Evolutionary conservation across 2,329 filamentous ascomycete genomes (phyloP).

Genomic region (Mariannaea sp.): DNA sequence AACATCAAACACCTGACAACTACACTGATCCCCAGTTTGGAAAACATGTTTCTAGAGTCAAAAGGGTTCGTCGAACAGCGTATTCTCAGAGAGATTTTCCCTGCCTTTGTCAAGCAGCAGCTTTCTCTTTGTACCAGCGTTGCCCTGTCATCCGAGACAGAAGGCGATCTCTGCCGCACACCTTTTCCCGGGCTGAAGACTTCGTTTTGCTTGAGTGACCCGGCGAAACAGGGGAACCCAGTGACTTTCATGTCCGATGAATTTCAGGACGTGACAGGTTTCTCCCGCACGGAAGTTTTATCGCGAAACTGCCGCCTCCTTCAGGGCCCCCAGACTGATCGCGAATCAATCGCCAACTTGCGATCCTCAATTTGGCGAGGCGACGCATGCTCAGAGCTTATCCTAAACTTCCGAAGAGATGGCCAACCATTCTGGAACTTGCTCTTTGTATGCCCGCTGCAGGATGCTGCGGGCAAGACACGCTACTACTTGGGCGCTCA

Average conservation of each 20-base stretch:
- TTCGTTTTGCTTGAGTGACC: slow-evolving; percentile 63
- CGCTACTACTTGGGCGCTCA: slow-evolving; percentile 61
- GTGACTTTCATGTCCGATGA: slow-evolving; percentile 56
- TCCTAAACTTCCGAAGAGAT: slow-evolving; percentile 57
- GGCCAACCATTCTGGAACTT: slow-evolving; percentile 62
- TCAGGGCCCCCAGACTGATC: slow-evolving; percentile 54
- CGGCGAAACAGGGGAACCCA: slow-evolving; percentile 54
- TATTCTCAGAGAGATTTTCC: slow-evolving; percentile 53
- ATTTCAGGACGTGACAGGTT: slow-evolving; percentile 58
- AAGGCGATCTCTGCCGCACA: slow-evolving; percentile 36
- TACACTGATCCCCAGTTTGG: slow-evolving; percentile 51
- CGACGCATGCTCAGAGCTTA: slow-evolving; percentile 54
- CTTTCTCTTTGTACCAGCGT: slow-evolving; percentile 51
- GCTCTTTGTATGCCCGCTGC: slow-evolving; percentile 57
- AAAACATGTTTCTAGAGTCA: slow-evolving; percentile 50
- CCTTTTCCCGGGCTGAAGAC: slow-evolving; percentile 60
- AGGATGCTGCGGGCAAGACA: slow-evolving; percentile 52
- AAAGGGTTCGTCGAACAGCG: slow-evolving; percentile 51
- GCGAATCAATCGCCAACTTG: slow-evolving; percentile 47
- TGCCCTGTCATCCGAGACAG: slow-evolving; percentile 47
- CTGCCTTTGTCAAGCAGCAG: slow-evolving; percentile 58
- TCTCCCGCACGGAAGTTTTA: slow-evolving; percentile 52
- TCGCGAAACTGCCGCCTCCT: slow-evolving; percentile 56
- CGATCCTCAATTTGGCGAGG: slow-evolving; percentile 47
- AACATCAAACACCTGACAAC: slow-evolving; percentile 54